Percentiles rank a stretch among this genome's conserved stretches.
These are phyloP conservation scores for Logfia minima DNA, from an alignment of 129 eudicot species.

Conservation along the genomic window DNA sequence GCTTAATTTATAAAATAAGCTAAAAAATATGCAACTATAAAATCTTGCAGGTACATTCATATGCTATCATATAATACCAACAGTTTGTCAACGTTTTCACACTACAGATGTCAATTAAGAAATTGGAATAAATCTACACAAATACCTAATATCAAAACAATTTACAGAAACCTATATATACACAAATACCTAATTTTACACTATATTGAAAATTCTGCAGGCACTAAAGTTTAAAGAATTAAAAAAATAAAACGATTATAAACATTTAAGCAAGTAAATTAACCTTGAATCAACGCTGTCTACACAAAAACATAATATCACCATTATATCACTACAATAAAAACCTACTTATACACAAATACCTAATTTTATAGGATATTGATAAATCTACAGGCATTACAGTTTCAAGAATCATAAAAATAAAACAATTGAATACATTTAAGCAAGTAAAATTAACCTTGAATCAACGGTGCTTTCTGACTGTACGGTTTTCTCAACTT, in stretches of 20 bases:
- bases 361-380: not conserved
- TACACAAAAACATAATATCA: not conserved
- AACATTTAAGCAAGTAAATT: not conserved
- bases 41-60: not conserved
- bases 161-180: not conserved
- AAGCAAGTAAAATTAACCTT: slow-evolving; percentile 23
- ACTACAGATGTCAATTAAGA: not conserved
- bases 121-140: not conserved
- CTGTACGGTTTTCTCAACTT: slow-evolving; percentile 46
- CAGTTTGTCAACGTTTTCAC: not conserved
- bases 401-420: not conserved
- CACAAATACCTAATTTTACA: not conserved
- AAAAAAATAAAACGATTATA: not conserved
- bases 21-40: not conserved
- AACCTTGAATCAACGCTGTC: slow-evolving; percentile 37
- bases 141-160: not conserved
- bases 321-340: slow-evolving; percentile 7
- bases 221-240: slow-evolving; percentile 1
- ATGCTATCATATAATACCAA: not conserved
- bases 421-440: not conserved
- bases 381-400: not conserved
- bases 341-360: slow-evolving; percentile 10
- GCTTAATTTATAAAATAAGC: not conserved
- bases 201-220: not conserved
- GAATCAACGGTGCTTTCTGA: slow-evolving; percentile 36